These are phyloP conservation scores for Cryphonectria parasitica DNA, from an alignment of 2,329 filamentous ascomycete species.

Conservation along the genomic window DNA sequence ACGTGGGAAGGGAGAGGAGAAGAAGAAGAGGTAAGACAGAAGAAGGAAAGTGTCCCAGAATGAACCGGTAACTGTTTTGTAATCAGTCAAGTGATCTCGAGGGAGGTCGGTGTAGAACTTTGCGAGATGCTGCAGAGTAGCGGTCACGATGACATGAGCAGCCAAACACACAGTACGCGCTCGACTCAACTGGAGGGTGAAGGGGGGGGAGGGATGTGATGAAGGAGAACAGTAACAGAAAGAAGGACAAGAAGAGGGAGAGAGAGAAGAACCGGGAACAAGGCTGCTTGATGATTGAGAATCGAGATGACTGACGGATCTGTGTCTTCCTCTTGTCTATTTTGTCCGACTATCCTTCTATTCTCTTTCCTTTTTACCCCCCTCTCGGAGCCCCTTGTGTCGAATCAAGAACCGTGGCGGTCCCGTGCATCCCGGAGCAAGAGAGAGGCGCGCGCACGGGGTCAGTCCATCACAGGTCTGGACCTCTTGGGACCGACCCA, in stretches of 20 bases:
- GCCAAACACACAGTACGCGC: background rate
- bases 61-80: background rate
- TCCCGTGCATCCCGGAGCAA: background rate
- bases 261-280: background rate
- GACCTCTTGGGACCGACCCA: constrained; percentile 13
- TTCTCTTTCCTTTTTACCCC: too few relatives aligned
- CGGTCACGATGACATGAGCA: background rate
- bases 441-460: background rate
- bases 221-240: background rate
- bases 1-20: background rate
- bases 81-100: background rate
- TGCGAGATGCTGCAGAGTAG: background rate
- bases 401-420: constrained; percentile 1
- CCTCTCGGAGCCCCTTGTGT: background rate
- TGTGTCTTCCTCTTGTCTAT: background rate
- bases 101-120: background rate
- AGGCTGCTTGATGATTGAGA: background rate
- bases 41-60: background rate
- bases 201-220: background rate
- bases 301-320: background rate
- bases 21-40: background rate
- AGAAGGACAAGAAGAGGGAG: background rate
- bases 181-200: background rate
- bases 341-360: background rate
- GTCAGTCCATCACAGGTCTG: constrained; percentile 22